Evolutionary conservation across 345 rosid species (phyloP), one percentile per base, ranked within the genome.

Genomic region (Lepidium sativum): DNA sequence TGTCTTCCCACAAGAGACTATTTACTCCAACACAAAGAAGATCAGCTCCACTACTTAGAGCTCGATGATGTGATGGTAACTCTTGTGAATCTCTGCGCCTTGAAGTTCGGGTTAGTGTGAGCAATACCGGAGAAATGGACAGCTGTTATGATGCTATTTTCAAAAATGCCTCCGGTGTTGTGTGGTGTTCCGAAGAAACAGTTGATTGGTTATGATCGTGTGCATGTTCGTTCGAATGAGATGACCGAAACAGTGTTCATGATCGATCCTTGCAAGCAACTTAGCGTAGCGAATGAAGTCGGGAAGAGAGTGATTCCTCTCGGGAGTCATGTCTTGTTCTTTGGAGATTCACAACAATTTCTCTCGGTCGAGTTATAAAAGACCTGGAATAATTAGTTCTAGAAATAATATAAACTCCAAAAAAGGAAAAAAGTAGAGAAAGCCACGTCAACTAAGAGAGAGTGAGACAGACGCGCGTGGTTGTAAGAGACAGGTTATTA

Each of bases 151-250:
- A 71, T 89, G 87, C 50, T 92, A 77, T 89, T 79, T 51, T 73
- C 83, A 0, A 75, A 78, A 76, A 72, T 79, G 42, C 92, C 97
- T 2, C 65, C 18, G 58, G 65, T 78, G 54, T 39, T 74, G 5
- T 18, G 23, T 2, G 88, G 92, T 41, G 71, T 80, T 50, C 94
- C 96, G 2, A 71, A 68, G 75, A 86, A 75, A 55, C 97, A 89
- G 58, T 80, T 87, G 57, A 75, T 92, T 10, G 98, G 90, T 33
- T 92, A 84, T 35, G 87, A 87, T 6, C 81, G 97, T 1, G 85
- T 92, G 47, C 83, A 83, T 68, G 81, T 85, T 9, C 20, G 62
- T 35, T 78, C 86, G 1, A 39, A 42, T 4, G 35, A 74, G 42
- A 68, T 70, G 31, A 70, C 78, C 4, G 80, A 83, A 70, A 74